phyloP scores from a whole-genome alignment of 2,329 filamentous ascomycete species.

The Neofusicoccum sp. region DNA sequence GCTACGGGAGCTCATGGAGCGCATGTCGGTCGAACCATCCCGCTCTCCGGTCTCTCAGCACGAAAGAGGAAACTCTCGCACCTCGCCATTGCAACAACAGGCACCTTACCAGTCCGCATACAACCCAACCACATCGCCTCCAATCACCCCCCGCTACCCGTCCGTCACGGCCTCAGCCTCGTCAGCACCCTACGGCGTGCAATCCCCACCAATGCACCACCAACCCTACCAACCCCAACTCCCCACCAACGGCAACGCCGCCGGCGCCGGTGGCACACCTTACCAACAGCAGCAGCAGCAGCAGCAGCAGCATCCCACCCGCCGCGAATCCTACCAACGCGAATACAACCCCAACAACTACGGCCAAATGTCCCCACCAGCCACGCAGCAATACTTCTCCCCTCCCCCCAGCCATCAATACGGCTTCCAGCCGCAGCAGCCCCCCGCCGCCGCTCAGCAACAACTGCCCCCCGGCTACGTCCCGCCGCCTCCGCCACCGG shows the following conservation, averaged over 20 bases:
- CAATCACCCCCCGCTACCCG: constrained; percentile 50
- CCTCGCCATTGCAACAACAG: constrained; percentile 46
- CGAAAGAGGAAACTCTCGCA: constrained; percentile 26
- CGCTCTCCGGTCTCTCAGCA: constrained; percentile 21
- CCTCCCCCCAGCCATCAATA: constrained; percentile 49
- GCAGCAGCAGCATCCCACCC: constrained; percentile 30
- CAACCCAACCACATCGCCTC: constrained; percentile 52
- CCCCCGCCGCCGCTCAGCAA: constrained; percentile 62
- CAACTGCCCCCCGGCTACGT: constrained; percentile 65
- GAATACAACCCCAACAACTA: constrained; percentile 53
- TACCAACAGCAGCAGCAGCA: constrained; percentile 18
- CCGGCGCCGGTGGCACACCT: background rate
- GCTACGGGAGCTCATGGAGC: constrained; percentile 87
- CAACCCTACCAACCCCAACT: constrained; percentile 25
- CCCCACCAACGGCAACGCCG: constrained; percentile 2
- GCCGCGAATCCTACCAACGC: constrained; percentile 38
- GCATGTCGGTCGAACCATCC: constrained; percentile 77
- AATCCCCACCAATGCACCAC: constrained; percentile 23
- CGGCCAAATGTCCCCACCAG: constrained; percentile 53
- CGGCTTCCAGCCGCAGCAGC: constrained; percentile 41
- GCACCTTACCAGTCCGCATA: constrained; percentile 53
- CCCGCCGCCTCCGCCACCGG: constrained; percentile 67
- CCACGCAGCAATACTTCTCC: constrained; percentile 60
- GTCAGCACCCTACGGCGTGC: constrained; percentile 30
- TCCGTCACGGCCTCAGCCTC: constrained; percentile 30